Conservation (phyloP, 2,329 filamentous ascomycete genomes). For the Aquanectria penicillioides region DNA sequence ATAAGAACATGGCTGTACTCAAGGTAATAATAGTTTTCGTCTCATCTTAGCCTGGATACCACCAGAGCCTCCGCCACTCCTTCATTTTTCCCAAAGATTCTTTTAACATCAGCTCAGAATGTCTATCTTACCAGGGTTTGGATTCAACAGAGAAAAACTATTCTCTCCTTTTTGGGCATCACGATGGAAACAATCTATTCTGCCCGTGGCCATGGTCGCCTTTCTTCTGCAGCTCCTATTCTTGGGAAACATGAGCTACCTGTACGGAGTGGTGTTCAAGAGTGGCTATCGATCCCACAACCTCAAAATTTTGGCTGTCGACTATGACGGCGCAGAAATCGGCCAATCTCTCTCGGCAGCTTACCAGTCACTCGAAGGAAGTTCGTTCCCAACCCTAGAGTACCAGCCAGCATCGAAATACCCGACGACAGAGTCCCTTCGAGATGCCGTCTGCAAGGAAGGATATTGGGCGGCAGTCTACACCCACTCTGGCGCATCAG, state of each 20-base stretch:
- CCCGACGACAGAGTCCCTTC: slow-evolving; percentile 37
- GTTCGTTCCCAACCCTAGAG: slow-evolving; percentile 45
- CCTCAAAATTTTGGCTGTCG: slow-evolving; percentile 43
- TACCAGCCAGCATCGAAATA: slow-evolving; percentile 39
- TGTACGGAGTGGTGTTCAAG: slow-evolving; percentile 46
- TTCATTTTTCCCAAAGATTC: too few relatives aligned
- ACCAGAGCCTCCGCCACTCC: too few relatives aligned
- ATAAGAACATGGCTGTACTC: too few relatives aligned
- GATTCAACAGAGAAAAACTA: too few relatives aligned
- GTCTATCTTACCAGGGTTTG: too few relatives aligned
- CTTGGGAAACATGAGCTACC: slow-evolving; percentile 40
- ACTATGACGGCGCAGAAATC: slow-evolving; percentile 45
- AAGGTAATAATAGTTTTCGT: too few relatives aligned
- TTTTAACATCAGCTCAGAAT: too few relatives aligned
- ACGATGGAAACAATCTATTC: too few relatives aligned
- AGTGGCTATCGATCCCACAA: slow-evolving; percentile 30
- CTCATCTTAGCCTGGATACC: too few relatives aligned
- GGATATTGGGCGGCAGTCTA: slow-evolving; percentile 52
- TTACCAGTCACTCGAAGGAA: slow-evolving; percentile 42
- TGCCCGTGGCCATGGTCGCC: slow-evolving; percentile 26
- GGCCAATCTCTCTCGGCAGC: slow-evolving; percentile 45
- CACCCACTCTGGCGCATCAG: slow-evolving; percentile 43
- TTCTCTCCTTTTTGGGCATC: too few relatives aligned
- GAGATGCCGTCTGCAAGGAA: slow-evolving; percentile 47
- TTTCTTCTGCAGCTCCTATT: slow-evolving; percentile 34